Conservation (phyloP, 495 filamentous ascomycete species). For the Cairneyella variabilis region DNA sequence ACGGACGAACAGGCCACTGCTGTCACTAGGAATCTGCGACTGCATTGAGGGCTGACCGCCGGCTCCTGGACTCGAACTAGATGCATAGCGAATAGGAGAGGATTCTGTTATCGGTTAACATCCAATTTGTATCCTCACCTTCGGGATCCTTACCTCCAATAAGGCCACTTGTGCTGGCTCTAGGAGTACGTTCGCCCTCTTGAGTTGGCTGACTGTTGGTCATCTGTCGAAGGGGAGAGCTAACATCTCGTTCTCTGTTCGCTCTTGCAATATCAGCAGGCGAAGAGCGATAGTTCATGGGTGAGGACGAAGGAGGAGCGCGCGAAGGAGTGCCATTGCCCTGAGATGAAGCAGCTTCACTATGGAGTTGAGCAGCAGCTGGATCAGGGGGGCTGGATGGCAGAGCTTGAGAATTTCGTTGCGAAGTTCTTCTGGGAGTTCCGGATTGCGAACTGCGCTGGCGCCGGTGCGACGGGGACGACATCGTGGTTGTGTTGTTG, state of each 20-base stretch:
- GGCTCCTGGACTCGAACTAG: constrained; percentile 78
- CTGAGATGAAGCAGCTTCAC: constrained; percentile 42
- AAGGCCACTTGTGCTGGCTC: constrained; percentile 50
- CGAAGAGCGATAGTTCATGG: constrained; percentile 79
- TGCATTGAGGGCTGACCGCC: constrained; percentile 56
- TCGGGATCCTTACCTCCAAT: constrained; percentile 57
- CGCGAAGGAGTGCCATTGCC: constrained; percentile 35
- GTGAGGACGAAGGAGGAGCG: constrained; percentile 60
- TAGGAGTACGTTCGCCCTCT: constrained; percentile 66
- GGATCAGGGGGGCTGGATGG: constrained; percentile 48
- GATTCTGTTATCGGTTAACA: constrained; percentile 57
- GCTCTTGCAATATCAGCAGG: constrained; percentile 39
- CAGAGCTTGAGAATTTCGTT: constrained; percentile 32
- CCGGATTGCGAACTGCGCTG: constrained; percentile 52
- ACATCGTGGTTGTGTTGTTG: constrained; percentile 41
- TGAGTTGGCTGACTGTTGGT: constrained; percentile 50
- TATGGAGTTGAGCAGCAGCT: constrained; percentile 41
- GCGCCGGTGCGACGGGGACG: constrained; percentile 52
- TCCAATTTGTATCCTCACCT: no score
- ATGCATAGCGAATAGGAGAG: constrained; percentile 82
- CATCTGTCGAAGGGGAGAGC: constrained; percentile 49
- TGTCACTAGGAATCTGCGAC: constrained; percentile 58
- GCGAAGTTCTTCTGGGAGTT: constrained; percentile 50
- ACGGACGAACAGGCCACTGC: constrained; percentile 81
- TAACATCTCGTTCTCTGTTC: constrained; percentile 40